phyloP scores from a whole-genome alignment of 352 stramenopile species.

The Pythium plurisporium region DNA sequence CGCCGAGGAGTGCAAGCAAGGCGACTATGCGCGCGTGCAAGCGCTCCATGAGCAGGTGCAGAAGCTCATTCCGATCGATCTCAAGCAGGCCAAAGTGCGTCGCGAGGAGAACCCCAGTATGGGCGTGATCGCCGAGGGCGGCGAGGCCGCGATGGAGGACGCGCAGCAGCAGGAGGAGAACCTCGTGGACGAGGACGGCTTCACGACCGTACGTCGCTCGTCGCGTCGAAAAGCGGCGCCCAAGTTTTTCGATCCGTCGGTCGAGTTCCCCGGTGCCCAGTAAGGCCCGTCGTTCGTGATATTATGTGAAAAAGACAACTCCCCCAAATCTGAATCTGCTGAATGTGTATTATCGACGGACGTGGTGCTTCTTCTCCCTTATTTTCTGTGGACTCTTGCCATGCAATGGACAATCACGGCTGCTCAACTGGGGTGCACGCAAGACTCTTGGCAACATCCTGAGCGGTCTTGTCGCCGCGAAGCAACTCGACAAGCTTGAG shows the following conservation, averaged over 20 bases:
- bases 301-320: background rate
- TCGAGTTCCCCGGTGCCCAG: conserved; percentile 72
- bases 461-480: conserved; percentile 33
- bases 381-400: background rate
- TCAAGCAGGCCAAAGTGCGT: conserved; percentile 69
- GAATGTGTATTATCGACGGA: background rate
- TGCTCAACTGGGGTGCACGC: background rate
- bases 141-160: background rate
- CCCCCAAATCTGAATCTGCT: too few species aligned
- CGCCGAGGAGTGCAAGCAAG: conserved; percentile 74
- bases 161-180: conserved; percentile 25
- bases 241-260: conserved; percentile 74
- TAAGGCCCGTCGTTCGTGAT: conserved; percentile 20
- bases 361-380: background rate
- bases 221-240: conserved; percentile 49
- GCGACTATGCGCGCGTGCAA: conserved; percentile 64
- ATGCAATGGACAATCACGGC: background rate
- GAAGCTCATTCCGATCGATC: conserved; percentile 70
- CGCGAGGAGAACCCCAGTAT: conserved; percentile 19
- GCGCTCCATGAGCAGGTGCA: conserved; percentile 69
- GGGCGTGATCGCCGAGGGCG: conserved; percentile 1
- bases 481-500: conserved; percentile 57
- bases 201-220: conserved; percentile 71
- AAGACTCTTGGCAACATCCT: conserved; percentile 15
- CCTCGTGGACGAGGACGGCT: conserved; percentile 72